Evolutionary conservation across 2,329 filamentous ascomycete genomes (phyloP), one percentile per base, ranked within the genome.

Genomic region (Xylaria sp.): DNA sequence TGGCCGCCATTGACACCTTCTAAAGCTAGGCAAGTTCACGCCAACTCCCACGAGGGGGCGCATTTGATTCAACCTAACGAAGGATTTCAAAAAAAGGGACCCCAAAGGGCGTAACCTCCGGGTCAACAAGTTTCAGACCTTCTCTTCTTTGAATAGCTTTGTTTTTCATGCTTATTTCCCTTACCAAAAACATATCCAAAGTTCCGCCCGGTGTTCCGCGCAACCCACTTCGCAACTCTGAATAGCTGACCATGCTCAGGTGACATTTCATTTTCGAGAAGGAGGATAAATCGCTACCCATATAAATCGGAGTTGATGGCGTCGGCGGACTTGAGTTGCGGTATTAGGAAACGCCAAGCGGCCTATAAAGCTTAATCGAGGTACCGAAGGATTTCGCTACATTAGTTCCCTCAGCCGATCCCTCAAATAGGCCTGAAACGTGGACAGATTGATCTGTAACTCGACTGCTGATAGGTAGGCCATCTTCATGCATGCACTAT

Each of bases 81-180:
- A 47, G 44, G 42, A 57, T 50, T 33, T 10, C n/a, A n/a, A n/a
- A n/a, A n/a, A n/a, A 17, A 49, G 13, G 39, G 38, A 53, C 5
- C 2, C 33, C 3, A 25, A 47, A 36, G 29, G 13, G 22, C 50
- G 44, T 31, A 57, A 58, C 45, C 36, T 29, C 36, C 25, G 47
- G 47, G 33, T 20, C 20, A 17, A 50, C 17, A 15, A 6, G 11
- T 38, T 27, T 54, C 27, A 50, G 61, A 67, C 65, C 65, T 67
- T 64, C 65, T 67, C 22, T 63, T 67, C 61, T 67, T 29, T 22
- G 56, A 61, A 56, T 67, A 67, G 65, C 51, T 47, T 27, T 27
- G 17, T 39, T 61, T 9, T 36, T 2, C 51, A n/a, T 33, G 50
- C 55, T 44, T 13, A 36, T 27, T 13, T 27, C 31, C 13, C 25